Base-by-base conservation (phyloP, 2,329 filamentous ascomycete genomes). In the Penicillium sp. region DNA sequence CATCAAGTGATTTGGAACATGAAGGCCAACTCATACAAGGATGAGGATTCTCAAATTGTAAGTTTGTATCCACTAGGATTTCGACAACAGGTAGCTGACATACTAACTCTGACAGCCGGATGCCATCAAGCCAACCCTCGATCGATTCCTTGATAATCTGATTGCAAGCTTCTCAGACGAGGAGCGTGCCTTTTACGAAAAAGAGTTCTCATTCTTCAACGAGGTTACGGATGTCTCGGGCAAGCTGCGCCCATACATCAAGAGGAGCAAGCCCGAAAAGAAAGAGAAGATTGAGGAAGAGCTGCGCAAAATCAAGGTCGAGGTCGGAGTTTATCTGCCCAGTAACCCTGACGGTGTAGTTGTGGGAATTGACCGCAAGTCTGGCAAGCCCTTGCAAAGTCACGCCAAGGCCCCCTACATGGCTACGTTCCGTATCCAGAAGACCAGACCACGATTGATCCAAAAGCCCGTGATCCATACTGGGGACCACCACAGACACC, bases 1-100 rank as follows among this genome's bases (percentile, higher is more conserved):
- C 95, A 99, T 72, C 94, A 99, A 68, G 97, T 99, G 63, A 99
- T 99, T 70, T 99, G 95, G 94, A 99, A 99, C 72, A 99, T 99
- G 89, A 99, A 97, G 73, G 94, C 94, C 31, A 99, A 99, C 72
- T 90, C 92, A 1, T 99, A 90, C 81, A 99, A 97, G 73, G 95
- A 99, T 62, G 93, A 99, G 66, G 91, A 97, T 63, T 92, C 89
- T 13, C 86, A 89, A 65, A 84, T 96, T 59, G 87, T 90, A 79
- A 80, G 86, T 65, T 22, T 45, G 5, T 34, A 21, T 10, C 16
- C 29, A 50, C 45, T 38, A 34, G 24, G 3, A 31, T 14, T 16
- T 6, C 22, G 6, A 43, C 18, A 27, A 29, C 10, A 31, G 42
- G 47, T 43, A 13, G 52, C 57, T 66, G 52, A 62, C 53, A 22